Conservation (phyloP, 2,329 filamentous ascomycete genomes). For the Calonectria multiphialidica region DNA sequence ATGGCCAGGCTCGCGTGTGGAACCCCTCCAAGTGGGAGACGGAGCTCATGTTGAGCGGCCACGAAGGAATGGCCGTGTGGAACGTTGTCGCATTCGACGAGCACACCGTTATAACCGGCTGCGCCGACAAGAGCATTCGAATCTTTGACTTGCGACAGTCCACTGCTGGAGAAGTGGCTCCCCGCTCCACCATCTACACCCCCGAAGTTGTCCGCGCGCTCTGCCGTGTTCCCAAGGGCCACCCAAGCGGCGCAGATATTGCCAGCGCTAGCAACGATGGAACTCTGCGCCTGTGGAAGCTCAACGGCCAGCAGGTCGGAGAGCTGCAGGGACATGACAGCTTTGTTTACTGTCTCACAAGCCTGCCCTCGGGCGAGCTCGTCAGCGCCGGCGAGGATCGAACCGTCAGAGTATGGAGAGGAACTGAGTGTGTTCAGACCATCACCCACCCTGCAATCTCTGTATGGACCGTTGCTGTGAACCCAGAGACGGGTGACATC, state of each 20-base stretch:
- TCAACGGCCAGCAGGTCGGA: constrained; percentile 80
- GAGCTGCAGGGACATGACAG: constrained; percentile 91
- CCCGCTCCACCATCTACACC: constrained; percentile 69
- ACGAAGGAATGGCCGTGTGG: constrained; percentile 85
- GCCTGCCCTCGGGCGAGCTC: constrained; percentile 85
- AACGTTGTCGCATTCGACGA: constrained; percentile 88
- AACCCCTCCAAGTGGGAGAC: constrained; percentile 86
- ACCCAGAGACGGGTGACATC: constrained; percentile 86
- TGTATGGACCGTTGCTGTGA: constrained; percentile 93
- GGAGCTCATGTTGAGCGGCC: constrained; percentile 77
- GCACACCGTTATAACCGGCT: constrained; percentile 87
- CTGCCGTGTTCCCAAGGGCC: constrained; percentile 80
- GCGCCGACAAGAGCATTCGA: constrained; percentile 90
- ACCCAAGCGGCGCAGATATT: constrained; percentile 89
- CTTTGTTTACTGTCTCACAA: constrained; percentile 90
- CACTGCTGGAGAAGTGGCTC: constrained; percentile 66
- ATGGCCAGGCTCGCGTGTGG: constrained; percentile 90
- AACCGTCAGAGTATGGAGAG: constrained; percentile 91
- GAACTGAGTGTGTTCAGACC: constrained; percentile 86
- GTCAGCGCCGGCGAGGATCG: constrained; percentile 94
- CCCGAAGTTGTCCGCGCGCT: constrained; percentile 91
- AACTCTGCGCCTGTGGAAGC: constrained; percentile 86
- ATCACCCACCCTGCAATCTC: constrained; percentile 98
- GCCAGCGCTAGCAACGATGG: constrained; percentile 96
- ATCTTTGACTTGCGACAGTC: constrained; percentile 80